Percentiles rank a stretch among this genome's conserved stretches.
Conservation (phyloP, 2,329 filamentous ascomycete species). For the Exophiala calicioides region DNA sequence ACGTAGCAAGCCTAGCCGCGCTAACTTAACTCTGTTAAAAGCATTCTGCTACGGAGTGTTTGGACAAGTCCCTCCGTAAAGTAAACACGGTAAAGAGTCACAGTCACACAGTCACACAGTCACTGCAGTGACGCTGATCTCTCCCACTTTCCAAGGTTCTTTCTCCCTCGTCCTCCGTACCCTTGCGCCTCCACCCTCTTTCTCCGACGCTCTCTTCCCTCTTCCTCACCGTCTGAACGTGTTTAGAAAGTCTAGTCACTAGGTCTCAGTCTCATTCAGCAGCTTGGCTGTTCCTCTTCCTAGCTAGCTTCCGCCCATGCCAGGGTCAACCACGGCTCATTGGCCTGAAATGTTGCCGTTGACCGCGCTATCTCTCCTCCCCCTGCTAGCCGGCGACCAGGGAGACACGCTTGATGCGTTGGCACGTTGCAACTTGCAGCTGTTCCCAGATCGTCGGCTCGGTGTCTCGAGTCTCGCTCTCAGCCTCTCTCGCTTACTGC, state of each 20-base stretch:
- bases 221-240: slow-evolving; percentile 1
- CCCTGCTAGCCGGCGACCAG: slow-evolving; percentile 22
- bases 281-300: slow-evolving; percentile 6
- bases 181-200: slow-evolving; percentile 5
- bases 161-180: neutral
- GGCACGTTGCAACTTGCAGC: slow-evolving; percentile 27
- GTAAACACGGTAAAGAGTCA: too few relatives aligned
- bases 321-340: too few relatives aligned
- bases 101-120: too few relatives aligned
- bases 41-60: too few relatives aligned
- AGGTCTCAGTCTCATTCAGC: too few relatives aligned
- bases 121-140: too few relatives aligned
- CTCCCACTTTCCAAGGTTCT: neutral
- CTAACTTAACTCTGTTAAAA: too few relatives aligned
- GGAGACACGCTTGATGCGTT: slow-evolving; percentile 30
- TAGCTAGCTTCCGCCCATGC: slow-evolving; percentile 8
- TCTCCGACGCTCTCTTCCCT: neutral
- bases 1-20: slow-evolving; percentile 23
- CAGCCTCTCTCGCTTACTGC: slow-evolving; percentile 29
- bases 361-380: slow-evolving; percentile 23
- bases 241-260: too few relatives aligned
- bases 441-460: slow-evolving; percentile 13
- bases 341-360: too few relatives aligned
- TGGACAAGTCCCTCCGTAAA: too few relatives aligned
- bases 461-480: slow-evolving; percentile 16